Conservation (phyloP, 306 rosid genomes). For the Fragaria ananassa region DNA sequence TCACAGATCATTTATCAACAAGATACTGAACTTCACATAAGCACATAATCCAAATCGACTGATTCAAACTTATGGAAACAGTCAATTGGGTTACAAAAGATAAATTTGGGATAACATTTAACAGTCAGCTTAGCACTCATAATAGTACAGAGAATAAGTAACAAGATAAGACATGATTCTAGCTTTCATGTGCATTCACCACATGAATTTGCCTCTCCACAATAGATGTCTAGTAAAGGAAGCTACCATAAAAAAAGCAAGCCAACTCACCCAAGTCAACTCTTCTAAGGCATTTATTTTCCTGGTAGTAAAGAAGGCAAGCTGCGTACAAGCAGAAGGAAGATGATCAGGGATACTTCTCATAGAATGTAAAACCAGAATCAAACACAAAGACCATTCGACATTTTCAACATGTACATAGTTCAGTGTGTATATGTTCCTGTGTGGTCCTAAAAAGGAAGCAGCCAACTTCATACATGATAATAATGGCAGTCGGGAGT, state of each 20-base stretch:
- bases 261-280: constrained; percentile 74
- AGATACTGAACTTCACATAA: not conserved
- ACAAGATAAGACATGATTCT: not conserved
- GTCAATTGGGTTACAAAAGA: not conserved
- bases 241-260: not conserved
- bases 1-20: constrained; percentile 9
- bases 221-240: not conserved
- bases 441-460: not conserved
- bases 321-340: constrained; percentile 42
- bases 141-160: not conserved
- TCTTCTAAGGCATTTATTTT: constrained; percentile 69
- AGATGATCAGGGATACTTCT: constrained; percentile 13
- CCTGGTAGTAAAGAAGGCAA: constrained; percentile 77
- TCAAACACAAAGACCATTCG: not conserved
- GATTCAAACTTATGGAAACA: not conserved
- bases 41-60: not conserved
- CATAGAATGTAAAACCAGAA: constrained; percentile 1
- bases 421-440: not conserved
- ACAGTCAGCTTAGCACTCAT: not conserved
- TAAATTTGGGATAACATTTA: not conserved
- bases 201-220: not conserved
- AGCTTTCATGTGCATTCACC: not conserved
- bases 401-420: not conserved
- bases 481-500: constrained; percentile 91
- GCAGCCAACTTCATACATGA: constrained; percentile 46